These are phyloP conservation scores for Rhododendron mucronatum DNA, from an alignment of 148 eudicot genomes.

Conservation along the genomic window DNA sequence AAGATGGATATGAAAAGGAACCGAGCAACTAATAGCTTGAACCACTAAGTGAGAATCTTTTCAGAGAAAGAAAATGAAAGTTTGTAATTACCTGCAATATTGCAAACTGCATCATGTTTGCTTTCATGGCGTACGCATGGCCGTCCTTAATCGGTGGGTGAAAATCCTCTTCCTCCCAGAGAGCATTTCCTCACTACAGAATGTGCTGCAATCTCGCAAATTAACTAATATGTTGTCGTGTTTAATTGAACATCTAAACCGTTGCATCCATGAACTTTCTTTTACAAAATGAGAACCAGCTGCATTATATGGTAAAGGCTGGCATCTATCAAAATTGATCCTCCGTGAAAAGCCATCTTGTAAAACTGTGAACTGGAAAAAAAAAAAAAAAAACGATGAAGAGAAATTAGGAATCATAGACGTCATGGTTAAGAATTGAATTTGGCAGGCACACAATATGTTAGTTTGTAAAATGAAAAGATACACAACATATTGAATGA, in stretches of 20 bases:
- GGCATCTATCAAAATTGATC: slow-evolving; percentile 3
- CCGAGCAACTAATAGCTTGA: not conserved
- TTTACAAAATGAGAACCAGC: slow-evolving; percentile 15
- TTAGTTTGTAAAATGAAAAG: not conserved
- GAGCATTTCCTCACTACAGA: not conserved
- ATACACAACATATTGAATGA: not conserved
- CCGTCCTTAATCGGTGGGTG: not conserved
- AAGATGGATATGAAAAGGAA: not conserved
- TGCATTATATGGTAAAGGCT: not conserved
- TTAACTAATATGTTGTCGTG: slow-evolving; percentile 1
- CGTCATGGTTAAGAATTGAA: not conserved
- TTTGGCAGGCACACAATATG: not conserved
- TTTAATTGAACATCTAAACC: not conserved
- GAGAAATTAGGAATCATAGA: not conserved
- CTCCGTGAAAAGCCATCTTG: slow-evolving; percentile 22
- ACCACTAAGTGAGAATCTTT: not conserved
- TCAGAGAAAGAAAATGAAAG: not conserved
- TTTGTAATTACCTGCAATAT: slow-evolving; percentile 8
- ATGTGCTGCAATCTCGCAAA: not conserved
- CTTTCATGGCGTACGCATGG: not conserved
- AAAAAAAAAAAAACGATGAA: not conserved
- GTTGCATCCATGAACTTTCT: slow-evolving; percentile 2
- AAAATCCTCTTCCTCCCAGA: slow-evolving; percentile 1
- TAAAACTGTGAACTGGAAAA: slow-evolving; percentile 18
- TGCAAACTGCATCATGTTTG: slow-evolving; percentile 8